Conservation (phyloP, 139 green algal species). For the Chlorella sp. region DNA sequence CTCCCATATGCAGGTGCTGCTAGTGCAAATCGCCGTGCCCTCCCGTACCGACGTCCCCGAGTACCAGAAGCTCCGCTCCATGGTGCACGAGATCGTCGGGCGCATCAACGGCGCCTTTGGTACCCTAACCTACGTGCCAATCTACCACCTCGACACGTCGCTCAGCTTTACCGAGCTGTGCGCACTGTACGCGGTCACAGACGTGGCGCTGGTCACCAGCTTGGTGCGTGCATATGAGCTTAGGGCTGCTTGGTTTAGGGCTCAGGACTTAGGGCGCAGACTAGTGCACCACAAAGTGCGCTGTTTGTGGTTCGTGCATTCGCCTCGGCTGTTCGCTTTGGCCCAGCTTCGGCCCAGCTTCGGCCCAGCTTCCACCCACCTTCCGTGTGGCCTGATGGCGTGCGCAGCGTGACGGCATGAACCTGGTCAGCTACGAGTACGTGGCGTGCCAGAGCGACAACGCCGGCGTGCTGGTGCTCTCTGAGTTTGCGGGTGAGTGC, state of each 20-base stretch:
- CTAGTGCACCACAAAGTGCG: too few relatives aligned
- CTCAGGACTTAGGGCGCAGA: too few relatives aligned
- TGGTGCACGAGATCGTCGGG: slow-evolving; percentile 98
- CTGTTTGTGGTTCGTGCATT: too few relatives aligned
- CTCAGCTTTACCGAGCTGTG: slow-evolving; percentile 93
- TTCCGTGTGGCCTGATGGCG: too few relatives aligned
- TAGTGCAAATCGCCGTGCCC: slow-evolving; percentile 98
- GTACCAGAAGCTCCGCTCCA: slow-evolving; percentile 85
- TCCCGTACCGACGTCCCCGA: slow-evolving; percentile 93
- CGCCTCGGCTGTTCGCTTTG: slow-evolving; percentile 54
- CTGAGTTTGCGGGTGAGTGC: slow-evolving; percentile 87
- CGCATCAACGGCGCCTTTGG: slow-evolving; percentile 98
- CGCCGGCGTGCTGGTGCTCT: slow-evolving; percentile 92
- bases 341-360: too few relatives aligned
- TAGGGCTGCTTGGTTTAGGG: too few relatives aligned
- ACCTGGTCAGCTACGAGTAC: slow-evolving; percentile 86
- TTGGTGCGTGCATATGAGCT: slow-evolving; percentile 77
- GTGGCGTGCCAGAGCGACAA: slow-evolving; percentile 86
- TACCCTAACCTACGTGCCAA: slow-evolving; percentile 94
- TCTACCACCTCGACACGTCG: slow-evolving; percentile 93
- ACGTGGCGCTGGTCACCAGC: slow-evolving; percentile 57
- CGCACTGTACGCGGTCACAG: slow-evolving; percentile 82
- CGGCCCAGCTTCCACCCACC: too few relatives aligned
- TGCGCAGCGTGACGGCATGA: slow-evolving; percentile 75
- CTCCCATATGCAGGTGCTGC: slow-evolving; percentile 49